These are phyloP conservation scores for Exophiala lecanii-corni DNA, from an alignment of 2,329 filamentous ascomycete species.

Conservation along the genomic window DNA sequence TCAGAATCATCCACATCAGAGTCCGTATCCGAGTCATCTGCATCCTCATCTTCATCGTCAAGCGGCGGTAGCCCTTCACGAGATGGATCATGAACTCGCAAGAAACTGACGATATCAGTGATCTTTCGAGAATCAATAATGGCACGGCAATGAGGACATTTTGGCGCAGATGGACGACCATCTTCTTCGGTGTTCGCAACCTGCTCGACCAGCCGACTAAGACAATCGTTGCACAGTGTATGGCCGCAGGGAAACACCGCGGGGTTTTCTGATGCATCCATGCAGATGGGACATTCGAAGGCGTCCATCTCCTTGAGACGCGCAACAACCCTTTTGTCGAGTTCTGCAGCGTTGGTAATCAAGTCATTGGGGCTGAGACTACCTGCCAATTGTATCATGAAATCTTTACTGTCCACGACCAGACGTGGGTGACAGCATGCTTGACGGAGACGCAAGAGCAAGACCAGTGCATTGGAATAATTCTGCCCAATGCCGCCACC, in stretches of 20 bases:
- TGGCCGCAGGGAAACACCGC: slow-evolving; percentile 83
- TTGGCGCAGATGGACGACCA: slow-evolving; percentile 41
- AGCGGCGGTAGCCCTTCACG: slow-evolving; percentile 35
- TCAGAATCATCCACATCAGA: slow-evolving; percentile 33
- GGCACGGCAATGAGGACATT: slow-evolving; percentile 73
- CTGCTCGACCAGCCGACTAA: slow-evolving; percentile 64
- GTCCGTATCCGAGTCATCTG: slow-evolving; percentile 27
- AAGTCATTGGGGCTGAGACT: slow-evolving; percentile 51
- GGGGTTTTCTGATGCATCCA: slow-evolving; percentile 69
- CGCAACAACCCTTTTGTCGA: slow-evolving; percentile 58
- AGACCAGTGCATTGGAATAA: slow-evolving; percentile 75
- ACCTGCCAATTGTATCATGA: slow-evolving; percentile 51
- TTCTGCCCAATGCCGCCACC: slow-evolving; percentile 61
- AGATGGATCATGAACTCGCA: slow-evolving; percentile 64
- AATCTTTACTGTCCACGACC: slow-evolving; percentile 52
- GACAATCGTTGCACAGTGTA: slow-evolving; percentile 71
- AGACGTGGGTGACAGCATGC: slow-evolving; percentile 73
- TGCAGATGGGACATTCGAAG: slow-evolving; percentile 79
- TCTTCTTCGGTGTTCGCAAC: slow-evolving; percentile 56
- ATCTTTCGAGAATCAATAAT: slow-evolving; percentile 62
- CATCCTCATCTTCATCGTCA: slow-evolving; percentile 38
- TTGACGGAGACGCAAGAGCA: slow-evolving; percentile 75
- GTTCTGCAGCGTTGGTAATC: slow-evolving; percentile 56
- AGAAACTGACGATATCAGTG: slow-evolving; percentile 71
- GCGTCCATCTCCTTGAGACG: slow-evolving; percentile 58